Conservation (phyloP, 805 yeast species). For the Wickerhamomyces subpelliculosus region DNA sequence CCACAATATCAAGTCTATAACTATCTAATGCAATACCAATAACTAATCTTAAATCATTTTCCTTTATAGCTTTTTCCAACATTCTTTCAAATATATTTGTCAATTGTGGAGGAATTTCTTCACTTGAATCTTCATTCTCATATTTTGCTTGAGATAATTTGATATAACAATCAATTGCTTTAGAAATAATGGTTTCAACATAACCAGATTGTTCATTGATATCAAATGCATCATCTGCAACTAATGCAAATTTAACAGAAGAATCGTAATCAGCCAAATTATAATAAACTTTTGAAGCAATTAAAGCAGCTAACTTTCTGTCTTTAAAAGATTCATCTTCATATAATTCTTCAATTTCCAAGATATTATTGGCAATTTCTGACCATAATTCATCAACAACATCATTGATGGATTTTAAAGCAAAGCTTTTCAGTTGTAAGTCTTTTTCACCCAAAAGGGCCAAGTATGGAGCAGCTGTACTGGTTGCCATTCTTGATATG, state of each 20-base stretch:
- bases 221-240: slow-evolving; percentile 76
- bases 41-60: slow-evolving; percentile 72
- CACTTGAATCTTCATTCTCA: slow-evolving; percentile 25
- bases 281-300: slow-evolving; percentile 85
- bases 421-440: slow-evolving; percentile 68
- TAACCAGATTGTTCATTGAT: slow-evolving; percentile 73
- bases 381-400: slow-evolving; percentile 95
- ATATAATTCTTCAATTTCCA: slow-evolving; percentile 84
- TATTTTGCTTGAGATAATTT: slow-evolving; percentile 46
- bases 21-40: slow-evolving; percentile 89
- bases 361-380: slow-evolving; percentile 85
- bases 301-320: slow-evolving; percentile 79
- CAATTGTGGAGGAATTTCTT: slow-evolving; percentile 53
- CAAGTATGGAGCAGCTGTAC: slow-evolving; percentile 86
- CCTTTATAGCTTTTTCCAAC: slow-evolving; percentile 70
- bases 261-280: slow-evolving; percentile 91
- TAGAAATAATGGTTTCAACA: slow-evolving; percentile 88
- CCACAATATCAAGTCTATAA: slow-evolving; percentile 75
- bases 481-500: slow-evolving; percentile 30
- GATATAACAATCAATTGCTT: slow-evolving; percentile 83
- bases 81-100: slow-evolving; percentile 73
- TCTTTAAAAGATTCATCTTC: slow-evolving; percentile 77
- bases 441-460: slow-evolving; percentile 86
- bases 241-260: slow-evolving; percentile 82
- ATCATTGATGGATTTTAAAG: slow-evolving; percentile 71